Percentiles rank a stretch among this genome's conserved stretches.
These are phyloP conservation scores for Teunomyces kruisii DNA, from an alignment of 805 yeast species.

Conservation along the genomic window DNA sequence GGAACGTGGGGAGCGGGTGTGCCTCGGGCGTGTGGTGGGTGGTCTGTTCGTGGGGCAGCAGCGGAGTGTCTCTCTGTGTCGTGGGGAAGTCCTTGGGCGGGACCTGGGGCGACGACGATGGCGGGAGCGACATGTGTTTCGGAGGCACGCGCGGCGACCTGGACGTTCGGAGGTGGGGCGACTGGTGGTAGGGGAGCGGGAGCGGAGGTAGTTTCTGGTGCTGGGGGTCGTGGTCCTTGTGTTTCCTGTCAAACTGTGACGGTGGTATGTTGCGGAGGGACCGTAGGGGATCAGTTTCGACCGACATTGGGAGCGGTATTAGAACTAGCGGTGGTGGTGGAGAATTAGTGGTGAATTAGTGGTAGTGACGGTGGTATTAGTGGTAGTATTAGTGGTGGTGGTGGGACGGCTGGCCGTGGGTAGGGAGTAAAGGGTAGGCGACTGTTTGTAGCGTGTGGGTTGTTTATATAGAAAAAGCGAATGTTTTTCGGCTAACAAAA, in stretches of 20 bases:
- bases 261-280: not conserved
- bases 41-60: no score
- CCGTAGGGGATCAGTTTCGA: slow-evolving; percentile 3
- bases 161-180: not conserved
- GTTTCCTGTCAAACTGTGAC: not conserved
- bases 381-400: no score
- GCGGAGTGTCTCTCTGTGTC: no score
- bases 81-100: not conserved
- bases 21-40: not conserved
- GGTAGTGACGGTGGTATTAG: no score
- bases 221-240: not conserved
- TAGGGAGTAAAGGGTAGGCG: no score
- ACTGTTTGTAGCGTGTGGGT: no score
- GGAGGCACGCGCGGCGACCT: not conserved
- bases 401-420: no score
- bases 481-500: no score
- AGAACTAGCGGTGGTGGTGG: no score
- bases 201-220: not conserved
- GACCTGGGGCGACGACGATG: not conserved
- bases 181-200: not conserved
- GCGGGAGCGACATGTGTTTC: not conserved
- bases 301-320: no score
- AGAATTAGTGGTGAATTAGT: no score
- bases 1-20: slow-evolving; percentile 11
- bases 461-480: no score